Evolutionary conservation across 371 early-diverging fungal genomes (phyloP), one percentile per base, ranked within the genome.

Genomic region (Mortierella sp.): DNA sequence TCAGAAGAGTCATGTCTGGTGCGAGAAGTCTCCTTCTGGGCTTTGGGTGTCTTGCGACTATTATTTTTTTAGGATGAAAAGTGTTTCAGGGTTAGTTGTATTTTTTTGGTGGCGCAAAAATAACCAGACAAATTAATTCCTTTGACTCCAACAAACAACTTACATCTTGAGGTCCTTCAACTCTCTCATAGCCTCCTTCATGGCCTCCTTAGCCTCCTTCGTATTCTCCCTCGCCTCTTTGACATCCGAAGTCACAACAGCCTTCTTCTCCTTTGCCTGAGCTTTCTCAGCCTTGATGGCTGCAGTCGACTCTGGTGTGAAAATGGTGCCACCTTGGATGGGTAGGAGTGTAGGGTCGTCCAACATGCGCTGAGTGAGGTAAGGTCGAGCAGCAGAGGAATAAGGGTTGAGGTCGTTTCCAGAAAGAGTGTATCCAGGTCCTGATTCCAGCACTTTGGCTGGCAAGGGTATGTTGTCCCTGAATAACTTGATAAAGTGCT

Each of bases 401-500:
- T 96, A 92, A 37, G 97, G 97, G 88, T 97, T 96, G 74, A 97
- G 89, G 26, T 95, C 94, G 44, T 93, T 92, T 43, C 97, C 97
- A 48, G 96, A 96, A 9, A 97, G 90, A 5, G 97, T 97, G 86
- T 97, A 97, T 10, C 97, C 97, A 57, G 90, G 91, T 43, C 97
- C 97, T 21, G 94, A 90, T 82, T 95, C 95, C 77, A 88, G 82
- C 13, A 95, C 95, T 90, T 95, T 97, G 53, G 87, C 90, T 16
- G 97, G 97, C 72, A 97, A 87, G 53, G 95, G 95, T 48, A 94
- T 85, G 40, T 90, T 91, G 82, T 96, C 97, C 59, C 97, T 89
- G 86, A 90, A 97, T 86, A 97, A 88, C 81, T 96, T 95, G 83
- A 97, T 97, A 75, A 97, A 96, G 82, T 96, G 95, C 85, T 96